phyloP scores from a whole-genome alignment of 2,329 filamentous ascomycete species.

The Acrocalymma vagum region DNA sequence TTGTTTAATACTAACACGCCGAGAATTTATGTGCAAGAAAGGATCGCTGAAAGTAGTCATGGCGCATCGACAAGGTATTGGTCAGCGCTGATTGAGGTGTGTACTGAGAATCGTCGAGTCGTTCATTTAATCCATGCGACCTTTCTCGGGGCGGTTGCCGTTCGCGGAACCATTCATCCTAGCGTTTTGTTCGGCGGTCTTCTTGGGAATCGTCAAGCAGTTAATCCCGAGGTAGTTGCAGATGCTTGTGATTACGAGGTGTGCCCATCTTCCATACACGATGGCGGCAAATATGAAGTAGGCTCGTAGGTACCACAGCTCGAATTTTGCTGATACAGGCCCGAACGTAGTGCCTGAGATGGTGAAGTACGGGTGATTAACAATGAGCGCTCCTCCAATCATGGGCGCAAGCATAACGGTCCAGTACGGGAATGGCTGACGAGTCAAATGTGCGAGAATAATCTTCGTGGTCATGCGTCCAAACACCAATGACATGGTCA shows the following conservation, averaged over 20 bases:
- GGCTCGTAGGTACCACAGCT: conserved; percentile 81
- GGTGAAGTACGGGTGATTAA: conserved; percentile 77
- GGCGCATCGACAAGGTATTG: too few relatives aligned
- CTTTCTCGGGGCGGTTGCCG: conserved; percentile 37
- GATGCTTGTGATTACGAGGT: conserved; percentile 88
- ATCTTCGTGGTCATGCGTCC: conserved; percentile 99
- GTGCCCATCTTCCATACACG: conserved; percentile 94
- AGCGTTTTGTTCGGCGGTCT: conserved; percentile 33
- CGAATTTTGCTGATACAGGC: conserved; percentile 69
- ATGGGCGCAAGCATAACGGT: conserved; percentile 90
- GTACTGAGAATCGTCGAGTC: too few relatives aligned
- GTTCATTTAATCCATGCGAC: conserved; percentile 41
- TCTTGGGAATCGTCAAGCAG: conserved; percentile 79
- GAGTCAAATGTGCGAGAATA: conserved; percentile 92
- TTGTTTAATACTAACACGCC: too few relatives aligned
- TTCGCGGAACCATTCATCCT: conserved; percentile 38
- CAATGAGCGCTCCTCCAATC: conserved; percentile 82
- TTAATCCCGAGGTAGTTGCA: conserved; percentile 94
- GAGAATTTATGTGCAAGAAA: conserved; percentile 11
- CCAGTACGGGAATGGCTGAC: conserved; percentile 96
- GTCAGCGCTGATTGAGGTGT: not conserved
- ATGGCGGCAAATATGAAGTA: conserved; percentile 85
- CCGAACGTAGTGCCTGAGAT: conserved; percentile 58
- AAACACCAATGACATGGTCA: conserved; percentile 96
- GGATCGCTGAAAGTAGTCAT: not conserved